Evolutionary conservation across 2,329 filamentous ascomycete species (phyloP).

Genomic region (Dryadomyces quercivorus): DNA sequence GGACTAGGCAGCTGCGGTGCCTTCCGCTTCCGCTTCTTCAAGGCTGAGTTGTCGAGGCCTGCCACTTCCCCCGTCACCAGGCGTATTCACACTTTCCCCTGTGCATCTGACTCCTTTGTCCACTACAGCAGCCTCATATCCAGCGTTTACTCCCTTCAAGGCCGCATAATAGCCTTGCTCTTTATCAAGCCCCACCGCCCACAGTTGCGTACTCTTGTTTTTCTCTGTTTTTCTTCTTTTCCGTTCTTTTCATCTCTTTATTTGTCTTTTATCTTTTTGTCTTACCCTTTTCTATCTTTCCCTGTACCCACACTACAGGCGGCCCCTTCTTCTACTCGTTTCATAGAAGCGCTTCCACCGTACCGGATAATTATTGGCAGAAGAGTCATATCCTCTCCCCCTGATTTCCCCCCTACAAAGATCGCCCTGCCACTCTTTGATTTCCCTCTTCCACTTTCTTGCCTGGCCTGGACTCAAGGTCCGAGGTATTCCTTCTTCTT

Average conservation of each 20-base stretch:
- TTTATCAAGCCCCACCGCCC: neutral
- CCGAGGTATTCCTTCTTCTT: neutral
- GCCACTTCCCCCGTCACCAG: neutral
- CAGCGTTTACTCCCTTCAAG: neutral
- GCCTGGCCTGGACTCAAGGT: neutral
- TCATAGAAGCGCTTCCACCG: no score
- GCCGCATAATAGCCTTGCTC: neutral
- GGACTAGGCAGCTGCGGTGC: slow-evolving; percentile 16
- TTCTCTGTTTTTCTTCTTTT: neutral
- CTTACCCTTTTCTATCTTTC: neutral
- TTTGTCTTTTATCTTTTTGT: neutral
- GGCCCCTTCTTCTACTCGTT: no score
- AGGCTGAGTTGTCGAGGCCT: neutral
- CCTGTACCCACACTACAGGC: no score
- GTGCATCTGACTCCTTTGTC: neutral
- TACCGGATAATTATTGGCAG: no score
- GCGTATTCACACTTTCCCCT: neutral
- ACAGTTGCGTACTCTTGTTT: no score
- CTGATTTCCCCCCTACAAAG: no score
- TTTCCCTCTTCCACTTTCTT: neutral
- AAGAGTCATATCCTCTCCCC: no score
- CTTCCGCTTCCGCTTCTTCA: neutral
- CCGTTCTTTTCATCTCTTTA: neutral
- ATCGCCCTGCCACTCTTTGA: neutral
- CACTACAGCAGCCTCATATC: neutral